Evolutionary conservation across 805 yeast species (phyloP).

Genomic region (Candida odintsovae): DNA sequence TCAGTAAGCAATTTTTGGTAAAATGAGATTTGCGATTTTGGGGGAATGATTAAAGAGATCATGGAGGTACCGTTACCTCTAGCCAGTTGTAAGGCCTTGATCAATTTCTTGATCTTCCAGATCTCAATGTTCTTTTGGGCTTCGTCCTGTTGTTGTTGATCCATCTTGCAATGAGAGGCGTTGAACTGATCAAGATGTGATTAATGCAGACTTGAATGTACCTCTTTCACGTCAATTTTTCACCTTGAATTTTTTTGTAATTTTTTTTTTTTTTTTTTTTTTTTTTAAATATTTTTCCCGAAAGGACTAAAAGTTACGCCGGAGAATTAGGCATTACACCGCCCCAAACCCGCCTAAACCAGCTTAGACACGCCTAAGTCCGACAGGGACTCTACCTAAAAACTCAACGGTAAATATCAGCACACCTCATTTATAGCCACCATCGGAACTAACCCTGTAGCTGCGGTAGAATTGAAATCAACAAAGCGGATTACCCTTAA

Average conservation of each 20-base stretch:
- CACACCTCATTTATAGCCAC: background rate
- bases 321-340: too few species aligned
- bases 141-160: slow-evolving; percentile 43
- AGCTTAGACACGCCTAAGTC: too few species aligned
- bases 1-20: slow-evolving; percentile 90
- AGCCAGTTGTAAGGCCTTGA: slow-evolving; percentile 82
- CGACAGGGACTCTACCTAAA: too few species aligned
- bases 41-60: slow-evolving; percentile 95
- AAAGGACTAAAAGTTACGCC: background rate
- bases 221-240: background rate
- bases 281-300: background rate
- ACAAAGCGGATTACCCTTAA: background rate
- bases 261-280: background rate
- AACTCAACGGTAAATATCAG: too few species aligned
- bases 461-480: background rate
- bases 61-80: slow-evolving; percentile 99
- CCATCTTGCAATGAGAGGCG: background rate
- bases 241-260: background rate
- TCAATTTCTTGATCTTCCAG: slow-evolving; percentile 96
- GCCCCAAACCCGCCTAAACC: too few species aligned
- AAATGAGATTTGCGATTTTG: slow-evolving; percentile 87
- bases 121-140: slow-evolving; percentile 97
- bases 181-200: background rate
- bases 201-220: background rate
- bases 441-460: background rate